A percentile compares a stretch with the other conserved stretches of the same genome.
phyloP scores from a whole-genome alignment of 257 asterid species.

The Solanum chiquidenum region DNA sequence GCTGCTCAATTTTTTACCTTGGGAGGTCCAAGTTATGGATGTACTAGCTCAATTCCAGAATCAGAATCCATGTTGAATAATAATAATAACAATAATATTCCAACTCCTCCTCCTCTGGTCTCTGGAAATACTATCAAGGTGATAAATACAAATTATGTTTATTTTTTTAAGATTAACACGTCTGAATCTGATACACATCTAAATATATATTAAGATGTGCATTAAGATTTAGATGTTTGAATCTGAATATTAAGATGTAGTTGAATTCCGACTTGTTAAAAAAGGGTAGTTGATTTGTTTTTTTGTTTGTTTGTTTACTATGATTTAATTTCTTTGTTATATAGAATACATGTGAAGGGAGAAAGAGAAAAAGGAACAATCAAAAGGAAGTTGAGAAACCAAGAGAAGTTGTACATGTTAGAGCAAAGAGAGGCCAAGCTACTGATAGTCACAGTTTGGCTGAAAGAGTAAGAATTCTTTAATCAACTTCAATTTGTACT shows the following conservation, averaged over 20 bases:
- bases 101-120: not conserved
- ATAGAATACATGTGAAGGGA: constrained; percentile 34
- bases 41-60: constrained; percentile 4
- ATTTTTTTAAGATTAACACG: not conserved
- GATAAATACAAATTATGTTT: not conserved
- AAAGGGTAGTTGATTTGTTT: not conserved
- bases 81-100: not conserved
- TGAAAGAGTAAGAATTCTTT: constrained; percentile 56
- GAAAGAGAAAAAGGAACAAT: constrained; percentile 51
- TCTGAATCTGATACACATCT: not conserved
- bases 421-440: constrained; percentile 94
- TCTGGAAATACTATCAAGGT: constrained; percentile 1
- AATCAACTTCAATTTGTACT: not conserved
- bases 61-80: constrained; percentile 12
- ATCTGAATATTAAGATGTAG: no score
- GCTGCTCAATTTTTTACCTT: constrained; percentile 32
- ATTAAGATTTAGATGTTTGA: not conserved
- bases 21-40: constrained; percentile 6
- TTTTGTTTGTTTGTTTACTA: not conserved
- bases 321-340: not conserved
- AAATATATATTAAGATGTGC: not conserved
- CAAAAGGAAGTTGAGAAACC: constrained; percentile 45
- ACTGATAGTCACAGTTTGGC: constrained; percentile 44
- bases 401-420: constrained; percentile 88
- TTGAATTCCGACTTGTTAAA: no score